Base-by-base conservation (phyloP, 805 yeast genomes). In the Ogataea pilisensis region DNA sequence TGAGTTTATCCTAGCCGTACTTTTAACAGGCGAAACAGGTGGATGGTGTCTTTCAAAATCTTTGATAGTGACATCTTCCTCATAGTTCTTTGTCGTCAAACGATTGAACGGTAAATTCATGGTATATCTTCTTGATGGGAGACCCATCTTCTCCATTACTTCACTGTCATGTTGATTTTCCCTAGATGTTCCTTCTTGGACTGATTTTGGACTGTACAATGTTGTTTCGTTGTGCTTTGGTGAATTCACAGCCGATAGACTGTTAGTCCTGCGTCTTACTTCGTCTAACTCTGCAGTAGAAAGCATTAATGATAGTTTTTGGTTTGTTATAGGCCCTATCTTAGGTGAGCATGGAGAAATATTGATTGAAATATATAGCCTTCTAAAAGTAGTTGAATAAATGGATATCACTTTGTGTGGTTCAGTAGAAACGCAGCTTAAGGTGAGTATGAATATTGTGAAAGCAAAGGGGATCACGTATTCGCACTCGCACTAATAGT, bases 91-190 rank as follows among this genome's bases (percentile, higher is more conserved):
- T 7, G 37, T 3, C 8, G 28, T 18, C 17, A 32, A 20, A 2
- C 19, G 35, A 4, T 22, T 13, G 17, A 49, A 31, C 5, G 51
- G 51, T 17, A 49, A 46, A n/a, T 42, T 48, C 44, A 49, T 26
- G 5, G 51, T 49, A 35, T 31, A 44, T 34, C 53, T 40, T 38
- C 51, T 38, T n/a, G 37, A 20, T 16, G 33, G 36, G 3, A 16
- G 29, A 2, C 17, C 21, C 6, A 20, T 32, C 14, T 32, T 28
- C 19, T 38, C 43, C 14, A 33, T 7, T 8, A 17, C 19, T 22
- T 34, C 21, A 21, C 30, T 27, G 17, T 32, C 35, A 9, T 25
- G 21, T 3, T 33, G 34, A 30, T 38, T 35, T 16, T 42, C 33
- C 11, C 31, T 25, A 26, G 44, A 41, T 5, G 37, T 35, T 26